These are phyloP conservation scores for Boletus vinaceobasis DNA, from an alignment of 768 basidiomycete species.

Conservation along the genomic window DNA sequence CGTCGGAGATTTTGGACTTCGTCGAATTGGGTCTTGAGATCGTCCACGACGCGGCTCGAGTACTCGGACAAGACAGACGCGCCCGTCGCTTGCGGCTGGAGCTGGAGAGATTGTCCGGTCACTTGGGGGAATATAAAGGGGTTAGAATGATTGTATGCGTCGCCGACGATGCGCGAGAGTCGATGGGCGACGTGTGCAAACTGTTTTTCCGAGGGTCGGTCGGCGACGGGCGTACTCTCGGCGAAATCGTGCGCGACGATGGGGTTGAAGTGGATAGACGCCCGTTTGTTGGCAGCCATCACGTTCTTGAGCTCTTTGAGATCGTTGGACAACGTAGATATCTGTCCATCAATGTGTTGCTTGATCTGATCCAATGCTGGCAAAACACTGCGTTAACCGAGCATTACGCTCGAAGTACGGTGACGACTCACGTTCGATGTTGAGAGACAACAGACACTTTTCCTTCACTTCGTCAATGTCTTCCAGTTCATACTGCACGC, in stretches of 20 bases:
- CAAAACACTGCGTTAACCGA: conserved; percentile 6
- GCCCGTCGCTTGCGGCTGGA: conserved; percentile 68
- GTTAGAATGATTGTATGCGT: conserved; percentile 29
- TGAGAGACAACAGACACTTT: conserved; percentile 83
- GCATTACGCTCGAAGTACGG: conserved; percentile 1
- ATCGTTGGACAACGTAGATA: conserved; percentile 79
- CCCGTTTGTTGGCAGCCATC: conserved; percentile 54
- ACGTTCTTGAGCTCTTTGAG: conserved; percentile 81
- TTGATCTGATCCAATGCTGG: conserved; percentile 97
- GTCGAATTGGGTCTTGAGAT: conserved; percentile 90
- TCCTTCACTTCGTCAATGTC: conserved; percentile 91
- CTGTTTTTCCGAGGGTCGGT: conserved; percentile 72
- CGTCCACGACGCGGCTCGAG: conserved; percentile 67
- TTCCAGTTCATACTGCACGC: conserved; percentile 94
- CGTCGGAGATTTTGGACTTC: conserved; percentile 92
- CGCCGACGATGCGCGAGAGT: conserved; percentile 66
- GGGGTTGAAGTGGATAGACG: conserved; percentile 45
- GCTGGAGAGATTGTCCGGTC: conserved; percentile 60
- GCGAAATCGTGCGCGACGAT: conserved; percentile 55
- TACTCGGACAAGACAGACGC: conserved; percentile 72
- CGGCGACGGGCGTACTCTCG: conserved; percentile 61
- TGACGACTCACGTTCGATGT: conserved; percentile 85
- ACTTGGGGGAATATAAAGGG: conserved; percentile 52
- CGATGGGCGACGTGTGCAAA: conserved; percentile 71
- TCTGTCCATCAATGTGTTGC: conserved; percentile 93